Conservation (phyloP, 1,139 yeast genomes). For the Zygotorulaspora mrakii region DNA sequence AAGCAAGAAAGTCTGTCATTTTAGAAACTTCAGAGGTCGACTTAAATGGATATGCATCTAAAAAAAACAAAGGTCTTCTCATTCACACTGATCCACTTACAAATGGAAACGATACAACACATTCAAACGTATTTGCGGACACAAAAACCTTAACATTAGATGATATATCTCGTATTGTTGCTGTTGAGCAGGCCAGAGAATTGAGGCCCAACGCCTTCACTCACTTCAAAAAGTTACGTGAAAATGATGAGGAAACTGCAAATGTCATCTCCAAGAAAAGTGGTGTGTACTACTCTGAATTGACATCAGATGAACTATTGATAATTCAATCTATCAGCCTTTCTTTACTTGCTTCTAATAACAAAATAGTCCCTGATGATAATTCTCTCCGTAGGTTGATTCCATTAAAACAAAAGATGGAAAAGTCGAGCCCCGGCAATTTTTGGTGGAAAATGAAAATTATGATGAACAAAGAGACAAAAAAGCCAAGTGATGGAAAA, state of each 20-base stretch:
- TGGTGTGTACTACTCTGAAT: slow-evolving; percentile 66
- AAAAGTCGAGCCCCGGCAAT: slow-evolving; percentile 20
- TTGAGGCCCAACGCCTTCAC: slow-evolving; percentile 49
- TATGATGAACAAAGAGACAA: slow-evolving; percentile 37
- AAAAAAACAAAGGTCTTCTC: slow-evolving; percentile 19
- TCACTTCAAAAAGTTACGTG: slow-evolving; percentile 35
- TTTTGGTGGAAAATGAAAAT: slow-evolving; percentile 74
- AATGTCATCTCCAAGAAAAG: slow-evolving; percentile 25
- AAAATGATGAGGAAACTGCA: slow-evolving; percentile 28
- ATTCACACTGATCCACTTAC: slow-evolving; percentile 31
- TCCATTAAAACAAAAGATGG: slow-evolving; percentile 18
- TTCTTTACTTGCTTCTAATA: slow-evolving; percentile 23
- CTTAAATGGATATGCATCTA: slow-evolving; percentile 11
- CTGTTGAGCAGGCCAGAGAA: slow-evolving; percentile 94
- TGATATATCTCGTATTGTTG: slow-evolving; percentile 94
- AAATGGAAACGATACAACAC: slow-evolving; percentile 5
- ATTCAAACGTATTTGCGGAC: slow-evolving; percentile 64
- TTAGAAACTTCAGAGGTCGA: slow-evolving; percentile 43
- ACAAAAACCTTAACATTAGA: slow-evolving; percentile 88
- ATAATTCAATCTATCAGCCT: slow-evolving; percentile 61
- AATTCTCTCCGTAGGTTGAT: slow-evolving; percentile 16
- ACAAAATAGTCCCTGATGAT: slow-evolving; percentile 17
- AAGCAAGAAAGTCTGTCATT: slow-evolving; percentile 54
- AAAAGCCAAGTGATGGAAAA: slow-evolving; percentile 26
- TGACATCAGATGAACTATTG: slow-evolving; percentile 48